Conservation (phyloP, 225 moss, liverwort and hornwort genomes). For the Asterella californica region DNA sequence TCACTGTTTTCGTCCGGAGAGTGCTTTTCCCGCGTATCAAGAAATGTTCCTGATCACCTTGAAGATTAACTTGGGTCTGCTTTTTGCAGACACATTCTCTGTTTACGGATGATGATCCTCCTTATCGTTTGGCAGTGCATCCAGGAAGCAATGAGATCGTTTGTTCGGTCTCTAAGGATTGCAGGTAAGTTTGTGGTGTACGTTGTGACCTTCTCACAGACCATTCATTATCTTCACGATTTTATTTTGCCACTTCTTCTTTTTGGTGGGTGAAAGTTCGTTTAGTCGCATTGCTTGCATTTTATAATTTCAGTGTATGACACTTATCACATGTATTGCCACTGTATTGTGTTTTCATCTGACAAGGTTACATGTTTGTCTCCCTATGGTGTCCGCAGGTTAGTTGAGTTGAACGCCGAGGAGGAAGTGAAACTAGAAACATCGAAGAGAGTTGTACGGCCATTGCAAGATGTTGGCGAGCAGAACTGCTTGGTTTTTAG, state of each 20-base stretch:
- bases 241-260: not conserved
- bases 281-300: not conserved
- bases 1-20: no score
- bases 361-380: not conserved
- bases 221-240: not conserved
- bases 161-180: conserved; percentile 66
- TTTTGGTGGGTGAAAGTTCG: not conserved
- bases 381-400: conserved; percentile 19
- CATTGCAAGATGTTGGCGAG: conserved; percentile 63
- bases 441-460: conserved; percentile 43
- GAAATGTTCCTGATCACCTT: no score
- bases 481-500: conserved; percentile 80
- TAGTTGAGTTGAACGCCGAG: conserved; percentile 49
- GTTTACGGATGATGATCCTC: conserved; percentile 65
- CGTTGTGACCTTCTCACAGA: not conserved
- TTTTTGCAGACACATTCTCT: conserved; percentile 37
- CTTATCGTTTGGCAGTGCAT: conserved; percentile 66
- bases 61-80: conserved; percentile 8
- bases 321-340: not conserved
- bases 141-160: conserved; percentile 59
- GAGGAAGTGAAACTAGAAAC: conserved; percentile 45
- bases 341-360: no score
- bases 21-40: no score
- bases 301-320: not conserved
- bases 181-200: conserved; percentile 24